These are phyloP conservation scores for Novymonas esmeraldas DNA, from an alignment of 208 protist species.

Conservation along the genomic window DNA sequence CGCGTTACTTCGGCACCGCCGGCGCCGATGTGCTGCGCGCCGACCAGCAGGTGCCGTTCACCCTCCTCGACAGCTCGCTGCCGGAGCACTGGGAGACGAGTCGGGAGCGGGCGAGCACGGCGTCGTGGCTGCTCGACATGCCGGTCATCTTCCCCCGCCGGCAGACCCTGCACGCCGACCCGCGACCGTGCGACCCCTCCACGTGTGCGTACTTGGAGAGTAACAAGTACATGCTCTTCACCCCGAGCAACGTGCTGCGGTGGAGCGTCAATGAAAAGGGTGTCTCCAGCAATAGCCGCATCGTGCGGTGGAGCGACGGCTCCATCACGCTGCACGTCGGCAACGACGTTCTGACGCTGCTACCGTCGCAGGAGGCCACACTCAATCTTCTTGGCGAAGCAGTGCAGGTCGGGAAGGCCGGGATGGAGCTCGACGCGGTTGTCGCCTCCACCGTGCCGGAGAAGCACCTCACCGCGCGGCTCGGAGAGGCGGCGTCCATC, in stretches of 20 bases:
- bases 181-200: constrained; percentile 66
- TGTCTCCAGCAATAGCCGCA: constrained; percentile 65
- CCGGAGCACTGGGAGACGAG: constrained; percentile 17
- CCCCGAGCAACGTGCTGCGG: constrained; percentile 81
- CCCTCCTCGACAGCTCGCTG: constrained; percentile 46
- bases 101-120: background rate
- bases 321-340: constrained; percentile 84
- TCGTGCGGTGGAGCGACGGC: constrained; percentile 88
- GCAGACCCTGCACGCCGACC: constrained; percentile 85
- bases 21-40: constrained; percentile 41
- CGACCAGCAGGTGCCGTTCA: constrained; percentile 47
- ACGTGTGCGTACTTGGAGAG: constrained; percentile 55
- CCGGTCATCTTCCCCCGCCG: constrained; percentile 80
- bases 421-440: constrained; percentile 56
- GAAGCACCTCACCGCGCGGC: constrained; percentile 67
- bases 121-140: constrained; percentile 84
- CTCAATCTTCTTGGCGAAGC: constrained; percentile 62
- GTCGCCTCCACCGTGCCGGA: constrained; percentile 45
- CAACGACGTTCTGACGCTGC: constrained; percentile 61
- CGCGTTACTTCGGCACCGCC: constrained; percentile 60
- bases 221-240: constrained; percentile 77
- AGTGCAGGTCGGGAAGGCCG: constrained; percentile 44
- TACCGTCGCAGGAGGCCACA: constrained; percentile 51
- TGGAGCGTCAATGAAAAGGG: constrained; percentile 38
- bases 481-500: constrained; percentile 66